These are phyloP conservation scores for Polyporus arcularius DNA, from an alignment of 768 basidiomycete genomes.

Conservation along the genomic window DNA sequence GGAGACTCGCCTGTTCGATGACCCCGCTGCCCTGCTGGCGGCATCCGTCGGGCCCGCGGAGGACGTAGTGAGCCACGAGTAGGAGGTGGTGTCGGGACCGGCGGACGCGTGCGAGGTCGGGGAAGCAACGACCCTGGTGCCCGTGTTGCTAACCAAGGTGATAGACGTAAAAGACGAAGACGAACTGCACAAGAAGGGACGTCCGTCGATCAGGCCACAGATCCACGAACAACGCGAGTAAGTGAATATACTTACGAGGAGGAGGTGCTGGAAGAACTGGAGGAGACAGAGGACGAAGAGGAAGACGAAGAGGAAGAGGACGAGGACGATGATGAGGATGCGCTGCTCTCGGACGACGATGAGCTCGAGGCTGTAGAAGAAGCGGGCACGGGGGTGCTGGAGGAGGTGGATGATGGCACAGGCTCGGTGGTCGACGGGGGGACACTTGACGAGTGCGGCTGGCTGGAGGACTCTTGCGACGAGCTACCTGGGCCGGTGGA, in stretches of 20 bases:
- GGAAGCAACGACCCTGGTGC: constrained; percentile 1
- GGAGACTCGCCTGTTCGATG: constrained; percentile 13
- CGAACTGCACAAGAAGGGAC: constrained; percentile 10
- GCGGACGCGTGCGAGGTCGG: constrained; percentile 13
- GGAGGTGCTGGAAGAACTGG: constrained; percentile 2
- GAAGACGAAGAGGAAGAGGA: constrained; percentile 17
- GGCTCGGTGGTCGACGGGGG: constrained; percentile 3
- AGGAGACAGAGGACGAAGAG: not conserved
- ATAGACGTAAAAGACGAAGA: constrained; percentile 14
- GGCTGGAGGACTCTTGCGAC: not conserved
- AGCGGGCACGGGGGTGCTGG: not conserved
- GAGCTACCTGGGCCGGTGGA: not conserved
- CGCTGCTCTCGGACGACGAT: constrained; percentile 2
- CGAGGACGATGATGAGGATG: constrained; percentile 15
- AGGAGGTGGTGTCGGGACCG: constrained; percentile 8
- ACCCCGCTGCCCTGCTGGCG: constrained; percentile 6
- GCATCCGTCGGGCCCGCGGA: constrained; percentile 10
- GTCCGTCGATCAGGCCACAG: not conserved
- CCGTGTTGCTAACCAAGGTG: not conserved
- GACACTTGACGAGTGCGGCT: not conserved
- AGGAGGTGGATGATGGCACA: not conserved
- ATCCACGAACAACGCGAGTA: not conserved
- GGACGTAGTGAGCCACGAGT: constrained; percentile 6
- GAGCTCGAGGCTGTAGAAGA: not conserved
- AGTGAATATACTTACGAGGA: constrained; percentile 7